Conservation (phyloP, 805 yeast species). For the Saccharomycopsis synnaedendra region DNA sequence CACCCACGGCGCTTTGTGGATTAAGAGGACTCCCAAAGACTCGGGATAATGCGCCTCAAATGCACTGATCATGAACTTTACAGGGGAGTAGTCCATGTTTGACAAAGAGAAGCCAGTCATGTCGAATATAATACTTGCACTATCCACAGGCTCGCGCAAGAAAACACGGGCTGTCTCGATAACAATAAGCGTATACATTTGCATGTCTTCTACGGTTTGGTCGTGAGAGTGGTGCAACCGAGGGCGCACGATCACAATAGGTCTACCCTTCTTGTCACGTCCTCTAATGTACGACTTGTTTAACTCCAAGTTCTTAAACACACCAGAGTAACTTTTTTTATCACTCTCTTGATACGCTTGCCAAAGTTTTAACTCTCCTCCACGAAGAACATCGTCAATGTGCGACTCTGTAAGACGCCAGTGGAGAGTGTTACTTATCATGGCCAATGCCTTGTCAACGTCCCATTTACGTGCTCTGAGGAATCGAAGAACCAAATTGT, state of each 20-base stretch:
- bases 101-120: constrained; percentile 75
- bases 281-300: constrained; percentile 74
- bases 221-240: constrained; percentile 59
- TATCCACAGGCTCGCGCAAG: constrained; percentile 64
- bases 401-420: constrained; percentile 62
- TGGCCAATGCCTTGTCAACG: constrained; percentile 50
- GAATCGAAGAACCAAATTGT: constrained; percentile 64
- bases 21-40: constrained; percentile 69
- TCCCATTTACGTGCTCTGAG: constrained; percentile 84
- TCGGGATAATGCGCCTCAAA: constrained; percentile 98
- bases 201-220: constrained; percentile 60
- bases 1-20: constrained; percentile 96
- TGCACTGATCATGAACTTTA: constrained; percentile 77
- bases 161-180: constrained; percentile 79
- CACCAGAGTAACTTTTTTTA: constrained; percentile 28
- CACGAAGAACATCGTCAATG: constrained; percentile 49
- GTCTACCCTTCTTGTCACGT: constrained; percentile 59
- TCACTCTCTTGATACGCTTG: constrained; percentile 8
- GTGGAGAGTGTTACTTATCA: constrained; percentile 60
- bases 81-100: constrained; percentile 89
- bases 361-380: constrained; percentile 50
- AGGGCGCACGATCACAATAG: constrained; percentile 74
- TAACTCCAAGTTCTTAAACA: constrained; percentile 42
- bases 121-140: constrained; percentile 79
- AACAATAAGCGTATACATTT: constrained; percentile 59